Percentiles rank a stretch among this genome's conserved stretches.
These are phyloP conservation scores for Gliomastix tumulicola DNA, from an alignment of 2,329 filamentous ascomycete genomes.

Conservation along the genomic window DNA sequence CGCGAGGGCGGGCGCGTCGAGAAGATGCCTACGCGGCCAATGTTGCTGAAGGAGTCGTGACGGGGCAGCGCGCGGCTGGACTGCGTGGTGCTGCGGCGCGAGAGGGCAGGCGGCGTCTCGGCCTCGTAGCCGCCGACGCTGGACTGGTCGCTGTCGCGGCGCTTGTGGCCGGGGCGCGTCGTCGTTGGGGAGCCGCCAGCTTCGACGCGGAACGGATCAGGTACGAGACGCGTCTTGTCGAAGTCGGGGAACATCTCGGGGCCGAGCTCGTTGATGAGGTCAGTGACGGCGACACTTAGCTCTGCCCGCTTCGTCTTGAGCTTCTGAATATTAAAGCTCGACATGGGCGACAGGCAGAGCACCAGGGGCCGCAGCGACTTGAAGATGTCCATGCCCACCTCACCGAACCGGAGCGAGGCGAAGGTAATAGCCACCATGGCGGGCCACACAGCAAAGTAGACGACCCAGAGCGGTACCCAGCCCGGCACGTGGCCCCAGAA, in stretches of 20 bases:
- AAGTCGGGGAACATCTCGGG: conserved; percentile 98
- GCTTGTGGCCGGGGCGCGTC: conserved; percentile 13
- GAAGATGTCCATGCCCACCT: conserved; percentile 97
- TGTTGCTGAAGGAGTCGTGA: conserved; percentile 91
- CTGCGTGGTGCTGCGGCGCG: conserved; percentile 42
- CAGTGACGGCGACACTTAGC: conserved; percentile 76
- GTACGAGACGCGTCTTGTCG: conserved; percentile 65
- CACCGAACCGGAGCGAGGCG: conserved; percentile 86
- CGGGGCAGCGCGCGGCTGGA: conserved; percentile 57
- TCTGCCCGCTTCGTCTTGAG: conserved; percentile 66
- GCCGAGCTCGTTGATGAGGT: conserved; percentile 89
- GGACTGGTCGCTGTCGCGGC: conserved; percentile 44
- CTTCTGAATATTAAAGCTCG: conserved; percentile 75
- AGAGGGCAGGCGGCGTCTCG: conserved; percentile 30
- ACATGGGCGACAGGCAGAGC: conserved; percentile 76
- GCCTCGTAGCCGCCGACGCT: conserved; percentile 23
- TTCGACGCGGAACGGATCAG: conserved; percentile 39
- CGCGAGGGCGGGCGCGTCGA: conserved; percentile 80
- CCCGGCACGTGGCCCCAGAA: conserved; percentile 75
- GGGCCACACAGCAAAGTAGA: conserved; percentile 68
- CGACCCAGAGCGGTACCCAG: conserved; percentile 72
- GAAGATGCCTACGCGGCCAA: conserved; percentile 83
- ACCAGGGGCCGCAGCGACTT: conserved; percentile 88
- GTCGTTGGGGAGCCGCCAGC: conserved; percentile 12
- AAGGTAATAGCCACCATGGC: conserved; percentile 87